A percentile compares a stretch with the other conserved stretches of the same genome.
Conservation (phyloP, 2,329 filamentous ascomycete genomes). For the Cordyceps farinosa region DNA sequence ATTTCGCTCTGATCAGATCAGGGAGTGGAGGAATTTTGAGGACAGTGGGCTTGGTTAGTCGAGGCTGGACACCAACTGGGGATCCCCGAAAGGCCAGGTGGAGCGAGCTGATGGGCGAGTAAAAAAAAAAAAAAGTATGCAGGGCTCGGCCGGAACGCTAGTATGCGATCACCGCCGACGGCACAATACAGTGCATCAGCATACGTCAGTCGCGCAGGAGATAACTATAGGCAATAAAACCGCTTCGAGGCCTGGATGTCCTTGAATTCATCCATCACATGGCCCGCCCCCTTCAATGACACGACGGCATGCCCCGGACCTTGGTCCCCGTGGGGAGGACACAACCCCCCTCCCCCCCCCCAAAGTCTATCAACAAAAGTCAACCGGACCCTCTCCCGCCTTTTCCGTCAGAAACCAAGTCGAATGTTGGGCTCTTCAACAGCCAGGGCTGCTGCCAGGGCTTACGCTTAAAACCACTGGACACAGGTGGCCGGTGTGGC, state of each 20-base stretch:
- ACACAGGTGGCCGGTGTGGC: neutral
- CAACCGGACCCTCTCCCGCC: neutral
- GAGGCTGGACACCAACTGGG: conserved; percentile 3
- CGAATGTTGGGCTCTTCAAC: no score
- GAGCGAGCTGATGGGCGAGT: neutral
- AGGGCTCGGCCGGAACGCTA: conserved; percentile 10
- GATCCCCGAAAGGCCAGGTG: conserved; percentile 14
- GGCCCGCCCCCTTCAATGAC: no score
- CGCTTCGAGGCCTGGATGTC: no score
- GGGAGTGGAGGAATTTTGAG: conserved; percentile 2
- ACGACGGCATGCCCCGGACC: neutral
- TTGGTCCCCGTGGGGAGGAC: neutral
- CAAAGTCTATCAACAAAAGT: neutral
- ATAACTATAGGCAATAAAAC: neutral
- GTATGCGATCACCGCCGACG: conserved; percentile 2
- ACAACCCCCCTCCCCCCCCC: no score
- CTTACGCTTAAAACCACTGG: neutral
- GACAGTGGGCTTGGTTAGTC: neutral
- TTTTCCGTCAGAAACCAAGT: no score
- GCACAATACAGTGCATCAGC: conserved; percentile 2
- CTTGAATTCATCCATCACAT: neutral
- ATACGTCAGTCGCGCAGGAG: neutral
- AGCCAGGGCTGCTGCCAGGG: no score
- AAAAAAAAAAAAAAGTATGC: conserved; percentile 9
- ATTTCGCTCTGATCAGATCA: conserved; percentile 4